Evolutionary conservation across 2,329 filamentous ascomycete species (phyloP).

Genomic region (Fusarium graminum): DNA sequence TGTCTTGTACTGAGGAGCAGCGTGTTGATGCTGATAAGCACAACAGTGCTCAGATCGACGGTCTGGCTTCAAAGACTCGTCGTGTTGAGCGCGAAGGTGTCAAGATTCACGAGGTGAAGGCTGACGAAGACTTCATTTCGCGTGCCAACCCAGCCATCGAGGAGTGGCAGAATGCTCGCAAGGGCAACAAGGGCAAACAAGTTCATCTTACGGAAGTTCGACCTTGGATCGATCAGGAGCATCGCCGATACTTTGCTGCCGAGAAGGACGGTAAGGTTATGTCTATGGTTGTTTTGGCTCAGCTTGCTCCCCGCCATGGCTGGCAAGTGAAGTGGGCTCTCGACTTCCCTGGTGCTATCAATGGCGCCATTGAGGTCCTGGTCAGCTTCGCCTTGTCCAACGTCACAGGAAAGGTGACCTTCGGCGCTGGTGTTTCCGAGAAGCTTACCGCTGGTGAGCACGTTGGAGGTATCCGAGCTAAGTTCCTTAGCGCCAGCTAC

Average conservation of each 20-base stretch:
- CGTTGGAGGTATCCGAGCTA: conserved; percentile 82
- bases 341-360: conserved; percentile 89
- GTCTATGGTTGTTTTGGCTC: conserved; percentile 84
- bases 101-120: conserved; percentile 78
- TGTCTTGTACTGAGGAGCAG: conserved; percentile 91
- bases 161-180: conserved; percentile 84
- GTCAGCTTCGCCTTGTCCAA: conserved; percentile 75
- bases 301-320: conserved; percentile 82
- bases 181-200: conserved; percentile 78
- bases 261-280: conserved; percentile 79
- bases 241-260: conserved; percentile 88
- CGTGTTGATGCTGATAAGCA: conserved; percentile 83
- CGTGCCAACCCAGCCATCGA: conserved; percentile 79
- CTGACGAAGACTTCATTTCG: conserved; percentile 76
- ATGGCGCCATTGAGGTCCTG: conserved; percentile 86
- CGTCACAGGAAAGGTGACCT: conserved; percentile 75
- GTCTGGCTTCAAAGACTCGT: conserved; percentile 79
- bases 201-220: conserved; percentile 91
- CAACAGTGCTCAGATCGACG: conserved; percentile 58
- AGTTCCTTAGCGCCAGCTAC: conserved; percentile 86
- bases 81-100: conserved; percentile 86
- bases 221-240: conserved; percentile 86
- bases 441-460: conserved; percentile 84
- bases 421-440: conserved; percentile 83
- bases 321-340: conserved; percentile 98